A percentile compares a stretch with the other conserved stretches of the same genome.
These are phyloP conservation scores for Xerocomellus dryophilus DNA, from an alignment of 768 basidiomycete species.

Conservation along the genomic window DNA sequence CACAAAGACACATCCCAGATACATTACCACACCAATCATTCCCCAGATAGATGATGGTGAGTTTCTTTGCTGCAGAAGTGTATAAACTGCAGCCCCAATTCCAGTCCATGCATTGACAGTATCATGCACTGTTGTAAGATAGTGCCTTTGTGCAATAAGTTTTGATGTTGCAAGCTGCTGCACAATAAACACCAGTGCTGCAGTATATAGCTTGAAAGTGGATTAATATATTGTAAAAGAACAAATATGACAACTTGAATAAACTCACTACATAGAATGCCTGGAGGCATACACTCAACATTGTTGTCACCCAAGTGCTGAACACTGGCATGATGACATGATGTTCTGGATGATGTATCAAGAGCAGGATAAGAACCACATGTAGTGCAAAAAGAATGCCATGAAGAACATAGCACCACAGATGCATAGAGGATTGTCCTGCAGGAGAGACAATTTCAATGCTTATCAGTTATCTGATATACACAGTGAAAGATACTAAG, in stretches of 20 bases:
- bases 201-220: conserved; percentile 13
- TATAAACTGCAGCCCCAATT: conserved; percentile 17
- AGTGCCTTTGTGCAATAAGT: conserved; percentile 1
- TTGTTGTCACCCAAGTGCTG: background rate
- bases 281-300: background rate
- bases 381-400: background rate
- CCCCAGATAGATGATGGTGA: conserved; percentile 10
- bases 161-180: conserved; percentile 15
- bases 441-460: background rate
- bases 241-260: background rate
- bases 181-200: conserved; percentile 15
- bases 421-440: background rate
- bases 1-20: conserved; percentile 16
- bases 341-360: background rate
- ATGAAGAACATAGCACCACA: background rate
- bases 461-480: background rate
- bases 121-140: conserved; percentile 21
- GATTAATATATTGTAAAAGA: background rate
- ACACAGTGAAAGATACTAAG: background rate
- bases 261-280: background rate
- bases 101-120: conserved; percentile 20
- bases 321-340: background rate
- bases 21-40: conserved; percentile 10
- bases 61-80: conserved; percentile 9
- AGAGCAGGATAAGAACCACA: background rate